phyloP scores from a whole-genome alignment of 495 filamentous ascomycete genomes.

The Penicillium canescens region DNA sequence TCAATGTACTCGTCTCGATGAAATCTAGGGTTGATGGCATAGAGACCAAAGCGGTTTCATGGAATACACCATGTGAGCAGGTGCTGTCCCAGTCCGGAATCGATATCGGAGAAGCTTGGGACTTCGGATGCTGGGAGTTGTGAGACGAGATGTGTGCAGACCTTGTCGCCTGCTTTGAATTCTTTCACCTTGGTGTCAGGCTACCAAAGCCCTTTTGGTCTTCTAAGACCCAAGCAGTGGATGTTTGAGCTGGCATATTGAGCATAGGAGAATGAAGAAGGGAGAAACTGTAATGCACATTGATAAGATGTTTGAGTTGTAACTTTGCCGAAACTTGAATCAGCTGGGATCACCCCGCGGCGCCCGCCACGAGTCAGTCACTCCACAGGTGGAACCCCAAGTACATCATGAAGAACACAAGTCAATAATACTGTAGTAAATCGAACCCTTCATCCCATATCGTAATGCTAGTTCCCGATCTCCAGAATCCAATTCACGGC shows the following conservation, averaged over 20 bases:
- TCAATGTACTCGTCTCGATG: slow-evolving; percentile 58
- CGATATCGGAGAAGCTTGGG: slow-evolving; percentile 8
- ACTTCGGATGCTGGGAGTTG: slow-evolving; percentile 53
- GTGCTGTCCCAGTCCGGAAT: slow-evolving; percentile 57
- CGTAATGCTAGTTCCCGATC: not conserved
- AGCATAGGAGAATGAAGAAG: too few relatives aligned
- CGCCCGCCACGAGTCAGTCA: not conserved
- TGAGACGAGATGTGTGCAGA: slow-evolving; percentile 52
- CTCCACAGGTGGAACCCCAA: not conserved
- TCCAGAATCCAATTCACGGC: slow-evolving; percentile 16
- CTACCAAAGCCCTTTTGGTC: not conserved
- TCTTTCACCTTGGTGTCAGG: slow-evolving; percentile 46
- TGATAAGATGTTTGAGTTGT: too few relatives aligned
- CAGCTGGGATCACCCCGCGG: too few relatives aligned
- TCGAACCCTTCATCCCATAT: not conserved
- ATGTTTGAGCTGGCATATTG: too few relatives aligned
- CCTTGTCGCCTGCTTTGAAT: slow-evolving; percentile 60
- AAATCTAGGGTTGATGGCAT: slow-evolving; percentile 56
- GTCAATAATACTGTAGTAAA: not conserved
- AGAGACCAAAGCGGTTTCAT: slow-evolving; percentile 8
- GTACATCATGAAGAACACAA: not conserved
- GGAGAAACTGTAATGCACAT: too few relatives aligned
- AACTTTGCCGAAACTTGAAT: not conserved
- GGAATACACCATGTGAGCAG: slow-evolving; percentile 58
- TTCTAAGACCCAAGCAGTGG: too few relatives aligned